Conservation (phyloP, 2,329 filamentous ascomycete genomes). For the Alternaria hordeiaustralica region DNA sequence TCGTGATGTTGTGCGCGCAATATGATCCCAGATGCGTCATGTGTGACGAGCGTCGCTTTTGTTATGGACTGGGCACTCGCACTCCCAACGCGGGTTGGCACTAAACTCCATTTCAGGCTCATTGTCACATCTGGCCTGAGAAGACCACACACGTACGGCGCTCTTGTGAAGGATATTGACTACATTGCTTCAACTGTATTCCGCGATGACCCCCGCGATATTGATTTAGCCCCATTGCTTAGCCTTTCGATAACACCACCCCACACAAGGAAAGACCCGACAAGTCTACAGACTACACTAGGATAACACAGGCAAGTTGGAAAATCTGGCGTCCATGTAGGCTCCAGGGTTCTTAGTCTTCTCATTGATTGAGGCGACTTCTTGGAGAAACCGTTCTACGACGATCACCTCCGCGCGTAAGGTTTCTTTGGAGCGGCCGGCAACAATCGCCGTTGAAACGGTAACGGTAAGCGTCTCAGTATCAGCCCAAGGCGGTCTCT, state of each 20-base stretch:
- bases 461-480: not conserved
- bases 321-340: not conserved
- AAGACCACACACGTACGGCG: not conserved
- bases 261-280: not conserved
- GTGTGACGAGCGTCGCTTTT: not conserved
- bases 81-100: not conserved
- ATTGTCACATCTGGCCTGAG: not conserved
- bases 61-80: not conserved
- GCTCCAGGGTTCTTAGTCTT: not conserved
- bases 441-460: not conserved
- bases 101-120: not conserved
- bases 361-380: not conserved
- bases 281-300: not conserved
- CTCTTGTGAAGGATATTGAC: not conserved
- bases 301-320: not conserved
- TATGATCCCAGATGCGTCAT: not conserved
- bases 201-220: not conserved
- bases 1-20: constrained; percentile 4
- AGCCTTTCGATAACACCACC: not conserved
- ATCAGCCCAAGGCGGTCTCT: not conserved
- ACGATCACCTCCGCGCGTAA: not conserved
- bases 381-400: not conserved
- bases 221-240: not conserved
- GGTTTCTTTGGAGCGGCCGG: not conserved
- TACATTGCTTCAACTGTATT: not conserved